A percentile compares a stretch with the other conserved stretches of the same genome.
Conservation (phyloP, 1,139 yeast genomes). For the Pichia sp. region DNA sequence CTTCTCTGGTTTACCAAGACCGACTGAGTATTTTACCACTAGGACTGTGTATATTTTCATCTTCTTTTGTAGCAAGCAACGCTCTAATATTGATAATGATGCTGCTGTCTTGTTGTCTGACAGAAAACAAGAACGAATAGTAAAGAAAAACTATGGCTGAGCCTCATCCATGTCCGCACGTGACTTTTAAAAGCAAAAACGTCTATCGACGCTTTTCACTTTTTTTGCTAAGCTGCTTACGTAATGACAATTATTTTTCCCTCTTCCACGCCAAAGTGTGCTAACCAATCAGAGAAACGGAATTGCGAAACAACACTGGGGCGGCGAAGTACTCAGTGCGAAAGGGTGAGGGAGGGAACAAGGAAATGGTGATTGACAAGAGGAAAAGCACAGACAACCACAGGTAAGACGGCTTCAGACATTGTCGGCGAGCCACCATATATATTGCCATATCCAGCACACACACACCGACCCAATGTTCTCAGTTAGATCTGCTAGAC, state of each 20-base stretch:
- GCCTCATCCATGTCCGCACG: too few relatives aligned
- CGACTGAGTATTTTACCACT: constrained; percentile 1
- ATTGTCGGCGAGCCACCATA: neutral
- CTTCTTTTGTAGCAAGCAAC: too few relatives aligned
- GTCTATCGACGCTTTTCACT: neutral
- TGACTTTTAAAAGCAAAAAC: too few relatives aligned
- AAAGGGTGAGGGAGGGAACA: neutral
- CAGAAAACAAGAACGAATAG: too few relatives aligned
- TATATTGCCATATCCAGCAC: neutral
- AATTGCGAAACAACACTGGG: neutral
- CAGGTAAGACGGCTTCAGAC: neutral
- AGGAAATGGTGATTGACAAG: neutral
- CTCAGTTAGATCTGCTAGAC: constrained; percentile 19
- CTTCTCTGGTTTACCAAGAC: constrained; percentile 38
- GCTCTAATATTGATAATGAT: too few relatives aligned
- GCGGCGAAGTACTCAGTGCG: neutral
- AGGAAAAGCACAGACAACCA: neutral
- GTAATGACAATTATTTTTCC: too few relatives aligned
- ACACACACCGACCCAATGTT: constrained; percentile 9
- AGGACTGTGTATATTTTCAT: too few relatives aligned
- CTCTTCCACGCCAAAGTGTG: neutral
- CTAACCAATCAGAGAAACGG: constrained; percentile 12
- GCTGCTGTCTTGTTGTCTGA: too few relatives aligned
- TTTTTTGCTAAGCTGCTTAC: neutral
- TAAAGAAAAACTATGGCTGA: too few relatives aligned